Base-by-base conservation (phyloP, 2,329 filamentous ascomycete species). In the Hymenoscyphus infarciens region DNA sequence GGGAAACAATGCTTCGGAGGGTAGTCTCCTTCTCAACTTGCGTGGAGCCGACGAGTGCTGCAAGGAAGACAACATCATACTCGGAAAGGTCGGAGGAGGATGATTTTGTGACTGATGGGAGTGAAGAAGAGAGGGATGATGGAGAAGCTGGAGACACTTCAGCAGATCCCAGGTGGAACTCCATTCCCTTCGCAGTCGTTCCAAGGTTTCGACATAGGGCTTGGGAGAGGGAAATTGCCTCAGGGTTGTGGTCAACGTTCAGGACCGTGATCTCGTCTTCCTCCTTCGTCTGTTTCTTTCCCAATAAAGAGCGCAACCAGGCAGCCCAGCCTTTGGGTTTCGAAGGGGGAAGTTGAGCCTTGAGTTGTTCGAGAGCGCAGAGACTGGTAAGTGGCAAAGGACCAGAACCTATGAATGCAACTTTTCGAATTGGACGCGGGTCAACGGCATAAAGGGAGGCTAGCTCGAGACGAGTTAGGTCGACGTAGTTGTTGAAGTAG, bases 351-450 rank as follows among this genome's bases (percentile, higher is more conserved):
- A 19, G 5, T 39, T 60, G n/a, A 45, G 16, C 22, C 4, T 38
- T 62, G 13, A 79, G 74, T 2, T 73, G 68, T 1, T 74, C 67
- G 15, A 77, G 64, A 2, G 82, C 71, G 63, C 79, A 81, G 2
- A 83, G 68, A 0, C 78, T 79, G 0, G 80, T 82, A 16, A 83
- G 67, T 0, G 81, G 81, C 1, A 83, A 68, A 0, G 81, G 80
- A 0, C 81, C 81, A 0, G 78, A 81, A 13, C 81, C 81, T 3
- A 83, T 75, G 66, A 83, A 82, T 1, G 78, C 78, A 19, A 83
- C 73, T 6, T 69, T 74, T 0, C 62, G 63, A 0, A 76, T 75
- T 1, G 67, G 57, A n/a, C 64, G 16, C 0, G 68, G 64, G 1
- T 74, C 67, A 0, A 68, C 64, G 3, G 77, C 73, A 13, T 71